Conservation (phyloP, 2,329 filamentous ascomycete genomes). For the Alternaria arborescens region DNA sequence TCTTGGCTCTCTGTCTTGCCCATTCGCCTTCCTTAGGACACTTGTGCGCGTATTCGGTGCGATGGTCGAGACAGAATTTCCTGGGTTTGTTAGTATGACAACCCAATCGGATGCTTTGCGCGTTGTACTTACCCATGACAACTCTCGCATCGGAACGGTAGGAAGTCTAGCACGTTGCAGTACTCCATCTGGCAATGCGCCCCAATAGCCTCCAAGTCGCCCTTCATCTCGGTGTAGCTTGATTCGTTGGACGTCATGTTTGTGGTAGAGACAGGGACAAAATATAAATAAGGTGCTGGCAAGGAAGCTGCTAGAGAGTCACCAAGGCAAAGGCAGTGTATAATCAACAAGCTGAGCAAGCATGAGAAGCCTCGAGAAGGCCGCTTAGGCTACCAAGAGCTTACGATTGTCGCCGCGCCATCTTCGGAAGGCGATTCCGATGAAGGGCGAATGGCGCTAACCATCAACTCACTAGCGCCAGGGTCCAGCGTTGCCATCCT, state of each 20-base stretch:
- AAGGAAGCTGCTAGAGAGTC: neutral
- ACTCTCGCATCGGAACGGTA: conserved; percentile 92
- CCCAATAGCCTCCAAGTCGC: conserved; percentile 85
- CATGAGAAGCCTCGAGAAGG: conserved; percentile 31
- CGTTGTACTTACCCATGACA: conserved; percentile 65
- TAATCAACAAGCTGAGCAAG: conserved; percentile 21
- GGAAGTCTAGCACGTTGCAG: conserved; percentile 95
- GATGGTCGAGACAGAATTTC: conserved; percentile 93
- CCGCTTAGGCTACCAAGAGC: conserved; percentile 16
- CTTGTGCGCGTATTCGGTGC: conserved; percentile 82
- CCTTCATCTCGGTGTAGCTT: conserved; percentile 74
- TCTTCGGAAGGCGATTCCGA: conserved; percentile 6
- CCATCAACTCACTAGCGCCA: conserved; percentile 5
- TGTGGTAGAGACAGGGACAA: neutral
- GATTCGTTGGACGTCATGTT: conserved; percentile 30
- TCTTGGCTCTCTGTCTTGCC: conserved; percentile 57
- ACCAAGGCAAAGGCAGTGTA: conserved; percentile 1
- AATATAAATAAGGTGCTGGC: neutral
- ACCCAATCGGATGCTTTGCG: neutral
- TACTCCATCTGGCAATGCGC: conserved; percentile 89
- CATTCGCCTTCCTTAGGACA: conserved; percentile 69
- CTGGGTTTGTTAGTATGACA: conserved; percentile 48
- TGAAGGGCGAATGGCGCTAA: neutral
- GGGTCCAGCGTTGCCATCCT: conserved; percentile 12
- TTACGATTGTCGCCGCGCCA: conserved; percentile 25